These are phyloP conservation scores for Porphyrellus cyaneotinctus DNA, from an alignment of 768 basidiomycete species.

Conservation along the genomic window DNA sequence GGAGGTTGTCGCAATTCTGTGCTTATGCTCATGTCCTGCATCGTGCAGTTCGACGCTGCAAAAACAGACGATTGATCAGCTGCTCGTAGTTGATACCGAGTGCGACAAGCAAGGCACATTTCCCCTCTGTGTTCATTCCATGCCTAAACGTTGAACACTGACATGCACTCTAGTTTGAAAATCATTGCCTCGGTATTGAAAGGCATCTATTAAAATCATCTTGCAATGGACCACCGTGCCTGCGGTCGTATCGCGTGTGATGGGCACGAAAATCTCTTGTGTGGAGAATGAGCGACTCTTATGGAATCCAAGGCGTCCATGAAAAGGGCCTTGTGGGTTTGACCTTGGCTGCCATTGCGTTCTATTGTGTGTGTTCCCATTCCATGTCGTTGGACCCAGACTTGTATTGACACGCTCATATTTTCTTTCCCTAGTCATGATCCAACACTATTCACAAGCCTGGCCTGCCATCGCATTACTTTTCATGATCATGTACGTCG, in stretches of 20 bases:
- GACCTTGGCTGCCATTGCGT: not conserved
- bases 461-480: constrained; percentile 71
- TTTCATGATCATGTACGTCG: constrained; percentile 82
- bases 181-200: constrained; percentile 51
- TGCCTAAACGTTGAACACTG: no score
- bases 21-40: not conserved
- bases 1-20: not conserved
- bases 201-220: constrained; percentile 70
- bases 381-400: constrained; percentile 30
- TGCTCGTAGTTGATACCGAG: constrained; percentile 76
- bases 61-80: constrained; percentile 62
- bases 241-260: constrained; percentile 60
- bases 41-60: constrained; percentile 54
- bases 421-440: constrained; percentile 43
- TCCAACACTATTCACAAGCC: constrained; percentile 50
- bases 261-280: constrained; percentile 40
- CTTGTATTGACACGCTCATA: not conserved
- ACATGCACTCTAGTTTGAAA: constrained; percentile 50
- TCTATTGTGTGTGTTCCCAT: no score
- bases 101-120: constrained; percentile 73
- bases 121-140: no score
- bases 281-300: constrained; percentile 75
- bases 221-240: constrained; percentile 85
- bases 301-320: constrained; percentile 67
- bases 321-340: constrained; percentile 69